phyloP scores from a whole-genome alignment of 2,329 filamentous ascomycete genomes.

The Trichoderma arundinaceum region DNA sequence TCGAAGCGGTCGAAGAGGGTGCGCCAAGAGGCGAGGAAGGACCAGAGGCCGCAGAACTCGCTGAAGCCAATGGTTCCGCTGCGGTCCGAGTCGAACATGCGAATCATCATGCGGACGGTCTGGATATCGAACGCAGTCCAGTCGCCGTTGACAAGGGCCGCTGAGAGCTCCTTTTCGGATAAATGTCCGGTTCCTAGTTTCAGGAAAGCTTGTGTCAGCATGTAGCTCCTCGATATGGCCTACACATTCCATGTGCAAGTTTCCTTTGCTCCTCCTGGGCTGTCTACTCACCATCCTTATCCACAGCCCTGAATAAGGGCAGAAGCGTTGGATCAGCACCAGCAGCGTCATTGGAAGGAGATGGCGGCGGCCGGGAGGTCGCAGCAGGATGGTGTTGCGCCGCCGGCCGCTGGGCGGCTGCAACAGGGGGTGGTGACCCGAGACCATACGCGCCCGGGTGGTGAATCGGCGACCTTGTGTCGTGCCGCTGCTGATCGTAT shows the following conservation, averaged over 20 bases:
- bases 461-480: conserved; percentile 54
- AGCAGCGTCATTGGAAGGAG: conserved; percentile 59
- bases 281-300: conserved; percentile 72
- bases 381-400: conserved; percentile 59
- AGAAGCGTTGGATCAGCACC: conserved; percentile 75
- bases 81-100: conserved; percentile 96
- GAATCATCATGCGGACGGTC: conserved; percentile 98
- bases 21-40: conserved; percentile 92
- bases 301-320: conserved; percentile 87
- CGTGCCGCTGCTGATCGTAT: conserved; percentile 47
- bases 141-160: conserved; percentile 94
- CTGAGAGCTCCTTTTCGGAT: conserved; percentile 83
- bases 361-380: conserved; percentile 67
- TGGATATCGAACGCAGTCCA: conserved; percentile 92
- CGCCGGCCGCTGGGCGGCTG: conserved; percentile 49
- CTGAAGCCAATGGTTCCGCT: conserved; percentile 90
- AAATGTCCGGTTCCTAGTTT: conserved; percentile 74
- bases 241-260: neutral
- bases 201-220: neutral
- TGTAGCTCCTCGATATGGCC: too few species aligned
- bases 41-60: conserved; percentile 96
- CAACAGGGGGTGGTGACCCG: conserved; percentile 58
- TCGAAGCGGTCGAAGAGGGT: conserved; percentile 96
- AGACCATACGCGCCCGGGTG: conserved; percentile 50
- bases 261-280: neutral